A percentile compares a stretch with the other conserved stretches of the same genome.
Evolutionary conservation across 164 flowering plant genomes (phyloP).

Genomic region (Aristolochia californica): DNA sequence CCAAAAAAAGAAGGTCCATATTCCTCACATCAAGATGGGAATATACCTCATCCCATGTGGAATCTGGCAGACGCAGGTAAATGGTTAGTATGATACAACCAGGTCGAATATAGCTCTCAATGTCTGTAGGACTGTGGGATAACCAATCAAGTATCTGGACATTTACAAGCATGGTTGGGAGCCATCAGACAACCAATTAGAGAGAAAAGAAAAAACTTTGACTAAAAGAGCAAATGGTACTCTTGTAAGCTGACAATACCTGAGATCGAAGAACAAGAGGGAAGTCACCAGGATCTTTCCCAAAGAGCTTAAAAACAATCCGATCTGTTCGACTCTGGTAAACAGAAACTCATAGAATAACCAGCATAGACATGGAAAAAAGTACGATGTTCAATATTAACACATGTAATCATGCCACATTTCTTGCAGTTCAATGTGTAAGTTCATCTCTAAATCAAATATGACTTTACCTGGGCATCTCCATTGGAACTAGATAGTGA

Average conservation of each 20-base stretch:
- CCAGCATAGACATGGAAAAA: not conserved
- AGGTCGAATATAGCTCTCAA: slow-evolving; percentile 82
- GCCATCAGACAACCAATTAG: not conserved
- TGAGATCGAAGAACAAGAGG: slow-evolving; percentile 47
- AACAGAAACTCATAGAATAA: not conserved
- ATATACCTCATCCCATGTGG: slow-evolving; percentile 66
- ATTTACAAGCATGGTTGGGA: not conserved
- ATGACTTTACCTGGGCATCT: slow-evolving; percentile 87
- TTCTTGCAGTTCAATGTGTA: not conserved
- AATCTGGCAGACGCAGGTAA: slow-evolving; percentile 41
- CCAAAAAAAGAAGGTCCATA: not conserved
- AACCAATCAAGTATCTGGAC: slow-evolving; percentile 76
- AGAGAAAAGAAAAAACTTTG: not conserved
- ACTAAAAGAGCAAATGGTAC: not conserved
- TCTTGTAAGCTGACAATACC: slow-evolving; percentile 15
- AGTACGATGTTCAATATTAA: no score
- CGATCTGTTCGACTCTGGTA: slow-evolving; percentile 75
- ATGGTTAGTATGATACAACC: slow-evolving; percentile 70
- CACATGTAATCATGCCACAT: not conserved
- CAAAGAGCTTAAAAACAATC: slow-evolving; percentile 82
- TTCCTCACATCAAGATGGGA: not conserved
- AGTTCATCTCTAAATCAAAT: not conserved
- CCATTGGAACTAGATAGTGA: slow-evolving; percentile 90
- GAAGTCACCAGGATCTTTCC: slow-evolving; percentile 66
- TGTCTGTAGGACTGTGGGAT: slow-evolving; percentile 76